Evolutionary conservation across 2,329 filamentous ascomycete genomes (phyloP), one percentile per base, ranked within the genome.

Genomic region (Aureobasidium zeae): DNA sequence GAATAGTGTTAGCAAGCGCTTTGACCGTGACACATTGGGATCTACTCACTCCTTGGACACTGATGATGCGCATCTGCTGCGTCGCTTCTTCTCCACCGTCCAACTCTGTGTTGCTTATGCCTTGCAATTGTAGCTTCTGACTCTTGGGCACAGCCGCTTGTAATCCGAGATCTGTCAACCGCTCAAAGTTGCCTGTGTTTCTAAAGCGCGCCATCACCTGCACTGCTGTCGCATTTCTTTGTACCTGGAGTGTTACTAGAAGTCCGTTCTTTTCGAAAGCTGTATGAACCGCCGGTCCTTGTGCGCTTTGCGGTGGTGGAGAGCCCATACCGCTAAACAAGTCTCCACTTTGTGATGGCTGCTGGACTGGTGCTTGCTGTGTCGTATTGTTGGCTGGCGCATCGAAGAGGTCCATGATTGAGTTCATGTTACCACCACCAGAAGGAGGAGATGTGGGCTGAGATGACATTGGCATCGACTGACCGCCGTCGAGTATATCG

Each of bases 81-180:
- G 82, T 87, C 12, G 87, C 89, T 59, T 94, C 87, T 30, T 81
- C 77, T 11, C 86, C 86, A 5, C 80, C 77, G 10, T 71, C 77
- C 31, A 98, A 61, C 22, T 93, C 85, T 4, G 80, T 68, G 51
- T 77, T 85, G 52, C 86, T 94, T 52, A 98, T 94, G 47, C 82
- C 86, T 61, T 93, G 82, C 52, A 98, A 68, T 60, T 95, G 87
- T 56, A 98, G 67, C 62, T 91, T 94, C 66, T 98, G 91, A 32
- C 84, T 86, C 67, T 96, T 98, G 7, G 91, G 91, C 43, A 98
- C 91, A 1, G 91, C 91, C 31, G 89, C 91, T 63, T 98, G 91
- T 52, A 98, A 63, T 19, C 85, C 86, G 21, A 96, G 84, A 33
- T 75, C 77, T 12, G 79, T 79, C 36, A 96, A 70, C 11, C 69